Percentiles rank a stretch among this genome's conserved stretches.
phyloP scores from a whole-genome alignment of 2,329 filamentous ascomycete genomes.

The Penicillium sp. region DNA sequence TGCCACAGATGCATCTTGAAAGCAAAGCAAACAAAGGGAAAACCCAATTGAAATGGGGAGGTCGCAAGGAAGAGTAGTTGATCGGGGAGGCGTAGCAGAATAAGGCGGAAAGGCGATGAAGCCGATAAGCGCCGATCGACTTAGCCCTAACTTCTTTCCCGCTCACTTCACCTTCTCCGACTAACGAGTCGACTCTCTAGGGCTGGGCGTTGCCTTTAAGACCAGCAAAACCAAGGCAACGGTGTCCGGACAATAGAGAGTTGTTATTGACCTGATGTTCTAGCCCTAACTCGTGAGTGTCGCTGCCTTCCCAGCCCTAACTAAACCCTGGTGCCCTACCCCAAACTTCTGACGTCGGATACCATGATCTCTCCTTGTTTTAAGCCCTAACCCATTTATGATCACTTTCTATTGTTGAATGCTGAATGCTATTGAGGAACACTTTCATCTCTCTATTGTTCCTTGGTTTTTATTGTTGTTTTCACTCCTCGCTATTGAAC shows the following conservation, averaged over 20 bases:
- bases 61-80: constrained; percentile 11
- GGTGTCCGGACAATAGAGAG: neutral
- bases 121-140: constrained; percentile 27
- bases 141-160: constrained; percentile 40
- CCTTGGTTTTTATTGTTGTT: neutral
- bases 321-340: constrained; percentile 12
- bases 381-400: neutral
- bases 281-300: constrained; percentile 6
- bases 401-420: neutral
- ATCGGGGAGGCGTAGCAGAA: constrained; percentile 19
- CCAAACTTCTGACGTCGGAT: constrained; percentile 18
- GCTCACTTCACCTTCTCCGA: constrained; percentile 14
- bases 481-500: neutral
- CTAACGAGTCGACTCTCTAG: neutral
- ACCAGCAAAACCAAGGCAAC: neutral
- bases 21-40: constrained; percentile 3
- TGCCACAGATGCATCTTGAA: constrained; percentile 38
- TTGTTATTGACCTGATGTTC: neutral
- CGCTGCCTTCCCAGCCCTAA: constrained; percentile 11
- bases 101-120: constrained; percentile 19
- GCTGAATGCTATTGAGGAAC: neutral
- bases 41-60: constrained; percentile 3
- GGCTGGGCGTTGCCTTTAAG: neutral
- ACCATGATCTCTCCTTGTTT: neutral
- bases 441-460: neutral